Conservation (phyloP, 192 early-diverging fungal species). For the Coemansia nantahalensis region DNA sequence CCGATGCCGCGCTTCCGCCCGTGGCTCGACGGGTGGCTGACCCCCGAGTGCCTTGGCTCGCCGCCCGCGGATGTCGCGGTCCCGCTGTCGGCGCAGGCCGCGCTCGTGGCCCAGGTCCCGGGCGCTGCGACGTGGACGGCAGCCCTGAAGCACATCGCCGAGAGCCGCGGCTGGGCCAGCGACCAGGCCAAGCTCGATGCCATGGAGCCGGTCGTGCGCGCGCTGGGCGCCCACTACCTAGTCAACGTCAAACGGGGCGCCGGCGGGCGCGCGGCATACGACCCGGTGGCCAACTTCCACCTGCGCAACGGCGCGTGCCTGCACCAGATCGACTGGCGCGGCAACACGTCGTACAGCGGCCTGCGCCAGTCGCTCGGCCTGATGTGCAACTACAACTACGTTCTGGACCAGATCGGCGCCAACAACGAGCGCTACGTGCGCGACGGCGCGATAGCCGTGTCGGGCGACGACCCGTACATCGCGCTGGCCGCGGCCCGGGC, state of each 20-base stretch:
- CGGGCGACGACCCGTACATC: slow-evolving; percentile 35
- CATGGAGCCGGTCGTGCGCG: slow-evolving; percentile 41
- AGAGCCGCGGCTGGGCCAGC: slow-evolving; percentile 44
- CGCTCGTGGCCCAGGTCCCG: slow-evolving; percentile 19
- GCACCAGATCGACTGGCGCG: slow-evolving; percentile 86
- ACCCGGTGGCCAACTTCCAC: slow-evolving; percentile 97
- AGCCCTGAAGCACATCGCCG: slow-evolving; percentile 34
- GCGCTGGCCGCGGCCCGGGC: slow-evolving; percentile 5
- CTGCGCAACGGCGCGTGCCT: slow-evolving; percentile 91
- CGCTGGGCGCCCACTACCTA: slow-evolving; percentile 47
- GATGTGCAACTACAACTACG: slow-evolving; percentile 95
- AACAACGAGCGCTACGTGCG: slow-evolving; percentile 77
- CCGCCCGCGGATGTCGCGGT: slow-evolving; percentile 16
- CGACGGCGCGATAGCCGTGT: slow-evolving; percentile 61
- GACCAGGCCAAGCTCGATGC: slow-evolving; percentile 29
- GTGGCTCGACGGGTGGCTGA: slow-evolving; percentile 66
- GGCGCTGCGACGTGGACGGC: slow-evolving; percentile 32
- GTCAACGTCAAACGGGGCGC: slow-evolving; percentile 29
- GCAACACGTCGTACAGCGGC: slow-evolving; percentile 78
- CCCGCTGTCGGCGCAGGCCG: slow-evolving; percentile 3
- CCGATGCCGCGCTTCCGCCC: slow-evolving; percentile 85
- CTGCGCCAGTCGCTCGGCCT: slow-evolving; percentile 84
- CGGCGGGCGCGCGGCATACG: slow-evolving; percentile 58
- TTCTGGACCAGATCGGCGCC: slow-evolving; percentile 67
- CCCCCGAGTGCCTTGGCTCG: slow-evolving; percentile 16